These are phyloP conservation scores for Dinochytrium kinnereticum DNA, from an alignment of 371 early-diverging fungal species.

Conservation along the genomic window DNA sequence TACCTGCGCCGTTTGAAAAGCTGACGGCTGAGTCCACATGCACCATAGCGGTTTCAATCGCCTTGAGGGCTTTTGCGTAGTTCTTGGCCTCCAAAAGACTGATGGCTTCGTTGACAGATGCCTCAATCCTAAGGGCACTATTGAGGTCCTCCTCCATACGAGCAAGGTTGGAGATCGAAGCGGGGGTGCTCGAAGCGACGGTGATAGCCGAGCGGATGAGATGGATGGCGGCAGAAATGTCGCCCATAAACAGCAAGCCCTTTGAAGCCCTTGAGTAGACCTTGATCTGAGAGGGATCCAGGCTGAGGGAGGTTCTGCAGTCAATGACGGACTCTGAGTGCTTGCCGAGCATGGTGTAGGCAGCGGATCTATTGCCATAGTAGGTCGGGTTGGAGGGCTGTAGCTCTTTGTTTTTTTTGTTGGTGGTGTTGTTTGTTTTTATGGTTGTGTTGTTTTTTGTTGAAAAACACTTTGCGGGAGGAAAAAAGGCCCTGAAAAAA, in stretches of 20 bases:
- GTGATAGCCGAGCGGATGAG: slow-evolving; percentile 18
- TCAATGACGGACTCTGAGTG: slow-evolving; percentile 72
- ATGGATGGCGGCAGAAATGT: slow-evolving; percentile 20
- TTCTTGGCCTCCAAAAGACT: slow-evolving; percentile 61
- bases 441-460: no score
- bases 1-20: slow-evolving; percentile 6
- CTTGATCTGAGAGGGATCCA: slow-evolving; percentile 73
- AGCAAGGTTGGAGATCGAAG: slow-evolving; percentile 43
- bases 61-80: slow-evolving; percentile 65
- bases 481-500: no score
- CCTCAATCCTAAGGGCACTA: slow-evolving; percentile 17
- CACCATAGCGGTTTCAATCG: slow-evolving; percentile 67
- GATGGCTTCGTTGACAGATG: slow-evolving; percentile 58
- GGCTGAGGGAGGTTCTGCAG: slow-evolving; percentile 65
- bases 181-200: slow-evolving; percentile 6
- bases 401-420: slow-evolving; percentile 50
- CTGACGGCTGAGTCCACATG: slow-evolving; percentile 57
- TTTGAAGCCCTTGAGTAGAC: slow-evolving; percentile 73
- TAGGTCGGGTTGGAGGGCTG: slow-evolving; percentile 70
- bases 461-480: no score
- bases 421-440: no score
- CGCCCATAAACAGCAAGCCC: slow-evolving; percentile 72
- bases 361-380: slow-evolving; percentile 84
- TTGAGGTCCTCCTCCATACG: slow-evolving; percentile 57
- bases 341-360: slow-evolving; percentile 72